Evolutionary conservation across 2,329 filamentous ascomycete genomes (phyloP), one percentile per base, ranked within the genome.

Genomic region (Hypoxylon sp.): DNA sequence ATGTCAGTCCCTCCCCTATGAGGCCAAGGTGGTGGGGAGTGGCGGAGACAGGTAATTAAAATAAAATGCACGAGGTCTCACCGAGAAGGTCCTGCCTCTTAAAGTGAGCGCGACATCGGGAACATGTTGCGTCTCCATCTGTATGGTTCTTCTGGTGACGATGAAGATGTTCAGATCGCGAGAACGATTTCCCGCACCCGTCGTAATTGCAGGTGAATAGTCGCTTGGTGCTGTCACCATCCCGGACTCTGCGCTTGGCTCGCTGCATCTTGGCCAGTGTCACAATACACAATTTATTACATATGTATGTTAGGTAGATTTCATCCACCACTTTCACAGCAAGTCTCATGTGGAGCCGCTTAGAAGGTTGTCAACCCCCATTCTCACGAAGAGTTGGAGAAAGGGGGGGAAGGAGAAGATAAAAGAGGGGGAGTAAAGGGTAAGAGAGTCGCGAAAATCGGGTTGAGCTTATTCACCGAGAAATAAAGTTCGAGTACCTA

Each of bases 51-150:
- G 23, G n/a, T n/a, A n/a, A n/a, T n/a, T 21, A 17, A 17, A 17
- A 10, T 36, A 19, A 25, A 25, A 38, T 48, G 46, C 19, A 48
- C 28, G 30, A 48, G 32, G n/a, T 65, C 82, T 77, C 79, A 86
- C 87, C 84, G 62, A 89, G 77, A 45, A 90, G 77, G 75, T 90
- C 88, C 25, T 84, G 85, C 48, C 88, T 82, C 72, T 87, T 87
- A 76, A 90, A 90, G 73, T 89, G 86, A 28, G 87, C 86, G 62
- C 83, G 83, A 68, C 89, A 91, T 72, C 88, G 79, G 53, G 83
- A 77, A 72, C 88, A 90, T 2, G 86, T 88, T 65, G 83, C 83
- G 46, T 85, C 83, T 0, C 83, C 82, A 30, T 81, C 79, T n/a
- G 80, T 79, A 72, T 89, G 87, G 71, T 89, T 89, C 56, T 88